Evolutionary conservation across 495 filamentous ascomycete species (phyloP).

Genomic region (Aspergillus sparsus): DNA sequence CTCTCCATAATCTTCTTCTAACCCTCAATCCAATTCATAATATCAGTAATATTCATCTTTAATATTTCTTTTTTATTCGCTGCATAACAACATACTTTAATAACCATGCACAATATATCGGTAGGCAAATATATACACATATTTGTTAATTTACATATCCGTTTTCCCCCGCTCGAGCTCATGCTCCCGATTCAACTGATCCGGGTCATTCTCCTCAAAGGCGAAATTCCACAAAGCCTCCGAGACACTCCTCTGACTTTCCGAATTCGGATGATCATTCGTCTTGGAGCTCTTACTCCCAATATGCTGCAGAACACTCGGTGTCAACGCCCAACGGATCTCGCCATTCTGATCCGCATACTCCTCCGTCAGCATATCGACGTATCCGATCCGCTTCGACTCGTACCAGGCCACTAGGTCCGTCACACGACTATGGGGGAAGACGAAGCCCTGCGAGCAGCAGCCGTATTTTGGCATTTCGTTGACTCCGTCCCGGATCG

Average conservation of each 20-base stretch:
- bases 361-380: conserved; percentile 50
- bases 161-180: background rate
- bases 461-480: conserved; percentile 56
- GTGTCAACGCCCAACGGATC: conserved; percentile 52
- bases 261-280: conserved; percentile 19
- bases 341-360: conserved; percentile 39
- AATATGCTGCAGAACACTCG: conserved; percentile 54
- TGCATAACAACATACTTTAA: too few relatives aligned
- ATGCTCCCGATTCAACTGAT: background rate
- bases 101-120: too few relatives aligned
- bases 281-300: conserved; percentile 40
- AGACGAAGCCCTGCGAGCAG: conserved; percentile 48
- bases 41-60: too few relatives aligned
- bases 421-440: conserved; percentile 35
- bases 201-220: conserved; percentile 36
- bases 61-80: too few relatives aligned
- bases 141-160: too few relatives aligned
- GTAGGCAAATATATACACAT: too few relatives aligned
- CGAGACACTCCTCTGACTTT: conserved; percentile 21
- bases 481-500: conserved; percentile 40
- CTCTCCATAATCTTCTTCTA: too few relatives aligned
- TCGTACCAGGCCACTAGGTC: conserved; percentile 28
- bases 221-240: conserved; percentile 44
- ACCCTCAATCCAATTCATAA: too few relatives aligned
- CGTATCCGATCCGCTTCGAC: conserved; percentile 25